Evolutionary conservation across 2,329 filamentous ascomycete genomes (phyloP).

Genomic region (Juglanconis juglandina): DNA sequence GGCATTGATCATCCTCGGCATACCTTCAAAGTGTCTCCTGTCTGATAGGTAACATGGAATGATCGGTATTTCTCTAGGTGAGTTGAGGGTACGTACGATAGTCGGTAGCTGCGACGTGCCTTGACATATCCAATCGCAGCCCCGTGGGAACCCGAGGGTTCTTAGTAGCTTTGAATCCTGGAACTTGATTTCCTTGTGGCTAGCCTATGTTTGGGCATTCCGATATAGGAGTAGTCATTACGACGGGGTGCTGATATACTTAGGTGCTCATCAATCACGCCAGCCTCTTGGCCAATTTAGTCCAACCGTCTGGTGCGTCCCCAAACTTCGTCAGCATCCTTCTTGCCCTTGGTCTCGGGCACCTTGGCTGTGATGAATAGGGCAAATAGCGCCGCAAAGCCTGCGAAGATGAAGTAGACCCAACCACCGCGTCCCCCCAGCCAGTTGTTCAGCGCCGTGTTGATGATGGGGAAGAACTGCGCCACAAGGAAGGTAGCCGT

Average conservation of each 20-base stretch:
- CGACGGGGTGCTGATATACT: neutral
- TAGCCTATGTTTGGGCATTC: too few relatives aligned
- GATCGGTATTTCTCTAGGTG: too few relatives aligned
- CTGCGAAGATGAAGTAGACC: constrained; percentile 90
- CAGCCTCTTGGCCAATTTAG: constrained; percentile 26
- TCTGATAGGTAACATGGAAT: too few relatives aligned
- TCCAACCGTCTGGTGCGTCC: constrained; percentile 58
- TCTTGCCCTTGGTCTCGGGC: constrained; percentile 86
- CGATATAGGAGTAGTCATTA: neutral
- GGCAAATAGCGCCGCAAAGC: constrained; percentile 64
- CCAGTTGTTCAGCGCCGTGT: constrained; percentile 62
- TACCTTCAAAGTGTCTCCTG: too few relatives aligned
- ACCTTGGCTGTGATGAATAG: constrained; percentile 71
- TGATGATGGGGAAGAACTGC: constrained; percentile 89
- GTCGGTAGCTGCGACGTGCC: too few relatives aligned
- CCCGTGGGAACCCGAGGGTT: neutral
- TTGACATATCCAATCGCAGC: too few relatives aligned
- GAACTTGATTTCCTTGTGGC: too few relatives aligned
- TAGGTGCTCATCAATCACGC: neutral
- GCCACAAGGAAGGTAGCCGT: constrained; percentile 87
- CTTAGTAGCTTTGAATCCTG: neutral
- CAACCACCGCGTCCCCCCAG: constrained; percentile 66
- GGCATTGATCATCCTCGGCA: too few relatives aligned
- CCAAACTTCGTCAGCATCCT: constrained; percentile 87
- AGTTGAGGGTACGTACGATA: too few relatives aligned